These are phyloP conservation scores for Trichoderma orchidacearum DNA, from an alignment of 495 filamentous ascomycete genomes.

Conservation along the genomic window DNA sequence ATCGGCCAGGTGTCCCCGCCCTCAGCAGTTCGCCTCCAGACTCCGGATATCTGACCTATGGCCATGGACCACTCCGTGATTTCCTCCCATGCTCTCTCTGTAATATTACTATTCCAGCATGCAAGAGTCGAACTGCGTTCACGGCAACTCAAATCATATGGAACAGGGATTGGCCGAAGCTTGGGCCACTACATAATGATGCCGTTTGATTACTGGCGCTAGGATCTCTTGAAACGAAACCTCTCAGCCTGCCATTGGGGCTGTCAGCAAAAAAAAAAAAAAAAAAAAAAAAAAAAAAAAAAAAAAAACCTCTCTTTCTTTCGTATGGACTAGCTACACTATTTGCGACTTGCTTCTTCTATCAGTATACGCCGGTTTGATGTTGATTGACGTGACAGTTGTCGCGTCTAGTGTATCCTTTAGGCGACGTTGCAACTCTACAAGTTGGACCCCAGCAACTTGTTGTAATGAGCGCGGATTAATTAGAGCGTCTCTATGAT, in stretches of 20 bases:
- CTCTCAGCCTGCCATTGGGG: background rate
- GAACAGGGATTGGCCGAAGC: background rate
- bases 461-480: too few relatives aligned
- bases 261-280: background rate
- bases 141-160: background rate
- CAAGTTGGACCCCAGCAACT: too few relatives aligned
- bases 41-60: too few relatives aligned
- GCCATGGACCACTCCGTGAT: too few relatives aligned
- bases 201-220: background rate
- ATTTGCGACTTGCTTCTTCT: background rate
- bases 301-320: too few relatives aligned
- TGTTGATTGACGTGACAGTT: background rate
- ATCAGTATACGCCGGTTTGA: constrained; percentile 1
- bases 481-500: background rate
- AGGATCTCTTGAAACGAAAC: background rate
- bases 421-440: too few relatives aligned
- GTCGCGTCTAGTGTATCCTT: background rate
- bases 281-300: too few relatives aligned
- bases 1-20: too few relatives aligned
- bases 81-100: too few relatives aligned
- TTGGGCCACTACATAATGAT: background rate
- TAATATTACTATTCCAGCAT: too few relatives aligned
- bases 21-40: too few relatives aligned
- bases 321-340: background rate
- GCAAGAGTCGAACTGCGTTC: too few relatives aligned